Evolutionary conservation across 495 filamentous ascomycete genomes (phyloP).

Genomic region (Tuber indicum): DNA sequence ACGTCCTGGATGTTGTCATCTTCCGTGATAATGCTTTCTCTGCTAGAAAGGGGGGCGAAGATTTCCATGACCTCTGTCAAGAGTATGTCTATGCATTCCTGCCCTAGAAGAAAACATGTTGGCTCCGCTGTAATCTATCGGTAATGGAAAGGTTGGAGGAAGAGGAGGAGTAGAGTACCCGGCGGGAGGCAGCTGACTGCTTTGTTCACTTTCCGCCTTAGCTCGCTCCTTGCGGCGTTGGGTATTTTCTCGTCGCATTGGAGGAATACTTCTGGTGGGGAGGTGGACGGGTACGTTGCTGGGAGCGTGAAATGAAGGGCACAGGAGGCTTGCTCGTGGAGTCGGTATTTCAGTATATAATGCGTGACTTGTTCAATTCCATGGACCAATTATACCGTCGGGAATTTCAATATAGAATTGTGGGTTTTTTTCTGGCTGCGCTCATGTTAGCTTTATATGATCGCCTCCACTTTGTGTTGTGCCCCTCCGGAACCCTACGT

Average conservation of each 20-base stretch:
- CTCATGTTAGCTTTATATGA: not conserved
- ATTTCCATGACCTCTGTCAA: not conserved
- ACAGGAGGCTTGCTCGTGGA: not conserved
- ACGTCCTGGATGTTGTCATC: not conserved
- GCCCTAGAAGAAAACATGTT: not conserved
- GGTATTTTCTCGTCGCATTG: not conserved
- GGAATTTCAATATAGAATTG: not conserved
- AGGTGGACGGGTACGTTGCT: not conserved
- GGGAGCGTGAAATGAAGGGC: conserved; percentile 10
- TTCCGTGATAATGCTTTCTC: not conserved
- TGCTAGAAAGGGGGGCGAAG: not conserved
- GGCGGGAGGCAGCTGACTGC: not conserved
- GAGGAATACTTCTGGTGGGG: conserved; percentile 1
- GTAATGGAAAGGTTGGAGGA: no score
- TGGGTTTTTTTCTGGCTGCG: not conserved
- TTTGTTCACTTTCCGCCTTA: conserved; percentile 3
- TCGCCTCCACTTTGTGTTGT: not conserved
- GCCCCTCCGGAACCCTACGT: not conserved
- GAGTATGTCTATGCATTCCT: conserved; percentile 10
- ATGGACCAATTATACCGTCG: not conserved
- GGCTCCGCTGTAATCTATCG: not conserved
- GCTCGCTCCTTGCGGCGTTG: not conserved
- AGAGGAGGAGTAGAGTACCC: not conserved
- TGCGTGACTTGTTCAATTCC: not conserved
- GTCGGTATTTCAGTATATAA: not conserved